Conservation (phyloP, 768 basidiomycete genomes). For the Auriscalpium orientale region DNA sequence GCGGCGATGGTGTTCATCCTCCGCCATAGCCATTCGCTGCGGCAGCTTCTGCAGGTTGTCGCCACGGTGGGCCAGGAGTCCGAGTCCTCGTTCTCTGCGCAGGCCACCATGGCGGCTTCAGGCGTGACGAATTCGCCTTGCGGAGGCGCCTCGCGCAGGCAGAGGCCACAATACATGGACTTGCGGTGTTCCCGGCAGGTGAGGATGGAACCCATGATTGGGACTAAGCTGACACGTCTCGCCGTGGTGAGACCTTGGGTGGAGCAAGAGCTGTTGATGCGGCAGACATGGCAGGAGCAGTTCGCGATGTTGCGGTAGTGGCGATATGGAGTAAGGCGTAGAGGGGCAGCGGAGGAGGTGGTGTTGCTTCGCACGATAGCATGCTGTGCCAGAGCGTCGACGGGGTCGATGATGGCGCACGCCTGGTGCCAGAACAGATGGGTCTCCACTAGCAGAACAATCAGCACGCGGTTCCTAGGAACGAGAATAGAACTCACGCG, state of each 20-base stretch:
- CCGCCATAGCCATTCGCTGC: conserved; percentile 59
- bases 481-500: conserved; percentile 11
- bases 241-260: conserved; percentile 42
- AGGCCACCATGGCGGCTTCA: conserved; percentile 31
- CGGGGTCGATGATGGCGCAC: conserved; percentile 52
- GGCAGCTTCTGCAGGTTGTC: conserved; percentile 61
- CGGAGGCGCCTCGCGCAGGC: conserved; percentile 54
- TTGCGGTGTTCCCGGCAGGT: conserved; percentile 63
- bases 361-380: conserved; percentile 32
- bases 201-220: conserved; percentile 37
- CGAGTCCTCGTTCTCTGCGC: conserved; percentile 67
- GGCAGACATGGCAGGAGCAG: conserved; percentile 57
- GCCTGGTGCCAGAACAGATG: conserved; percentile 70
- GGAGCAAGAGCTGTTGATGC: conserved; percentile 52
- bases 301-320: conserved; percentile 55
- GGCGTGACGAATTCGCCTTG: conserved; percentile 24
- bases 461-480: conserved; percentile 14
- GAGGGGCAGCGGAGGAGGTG: conserved; percentile 14
- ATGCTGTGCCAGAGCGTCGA: conserved; percentile 44
- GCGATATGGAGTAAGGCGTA: conserved; percentile 37
- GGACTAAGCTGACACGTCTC: conserved; percentile 37
- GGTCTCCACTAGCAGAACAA: conserved; percentile 43
- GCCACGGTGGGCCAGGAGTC: conserved; percentile 58
- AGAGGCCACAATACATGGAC: conserved; percentile 57
- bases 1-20: conserved; percentile 38